Conservation (phyloP, 768 basidiomycete genomes). For the Tricholoma terreum region DNA sequence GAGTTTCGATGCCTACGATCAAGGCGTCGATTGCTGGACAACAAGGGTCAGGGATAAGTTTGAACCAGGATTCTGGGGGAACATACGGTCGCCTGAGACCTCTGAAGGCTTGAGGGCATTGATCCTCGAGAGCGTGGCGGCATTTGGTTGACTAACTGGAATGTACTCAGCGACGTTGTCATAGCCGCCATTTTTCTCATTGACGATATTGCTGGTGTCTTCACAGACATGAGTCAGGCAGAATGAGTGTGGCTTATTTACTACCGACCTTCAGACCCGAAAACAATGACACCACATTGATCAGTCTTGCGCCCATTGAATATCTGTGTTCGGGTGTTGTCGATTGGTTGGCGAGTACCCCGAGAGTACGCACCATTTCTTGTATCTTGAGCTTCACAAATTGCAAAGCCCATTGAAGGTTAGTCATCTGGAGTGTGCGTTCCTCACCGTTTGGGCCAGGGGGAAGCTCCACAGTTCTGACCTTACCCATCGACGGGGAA, state of each 20-base stretch:
- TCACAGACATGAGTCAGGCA: conserved; percentile 1
- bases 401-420: conserved; percentile 79
- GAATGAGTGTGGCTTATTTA: neutral
- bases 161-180: conserved; percentile 72
- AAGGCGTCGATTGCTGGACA: conserved; percentile 76
- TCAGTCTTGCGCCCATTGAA: conserved; percentile 91
- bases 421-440: conserved; percentile 58
- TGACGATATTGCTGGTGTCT: conserved; percentile 69
- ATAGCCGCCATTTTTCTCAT: conserved; percentile 63
- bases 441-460: conserved; percentile 49
- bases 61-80: neutral
- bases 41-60: conserved; percentile 1
- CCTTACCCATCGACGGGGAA: conserved; percentile 79
- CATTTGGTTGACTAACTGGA: conserved; percentile 62
- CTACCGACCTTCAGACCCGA: conserved; percentile 72
- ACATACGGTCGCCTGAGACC: conserved; percentile 64
- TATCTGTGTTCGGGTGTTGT: conserved; percentile 51
- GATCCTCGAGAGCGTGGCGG: conserved; percentile 62
- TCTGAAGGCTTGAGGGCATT: conserved; percentile 56
- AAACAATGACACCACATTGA: conserved; percentile 84
- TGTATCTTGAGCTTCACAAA: conserved; percentile 90
- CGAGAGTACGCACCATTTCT: conserved; percentile 67
- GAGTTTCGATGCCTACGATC: conserved; percentile 82
- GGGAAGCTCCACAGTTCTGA: conserved; percentile 54
- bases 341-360: neutral